Conservation (phyloP, 208 protist genomes). For the Wallacemonas sp. region DNA sequence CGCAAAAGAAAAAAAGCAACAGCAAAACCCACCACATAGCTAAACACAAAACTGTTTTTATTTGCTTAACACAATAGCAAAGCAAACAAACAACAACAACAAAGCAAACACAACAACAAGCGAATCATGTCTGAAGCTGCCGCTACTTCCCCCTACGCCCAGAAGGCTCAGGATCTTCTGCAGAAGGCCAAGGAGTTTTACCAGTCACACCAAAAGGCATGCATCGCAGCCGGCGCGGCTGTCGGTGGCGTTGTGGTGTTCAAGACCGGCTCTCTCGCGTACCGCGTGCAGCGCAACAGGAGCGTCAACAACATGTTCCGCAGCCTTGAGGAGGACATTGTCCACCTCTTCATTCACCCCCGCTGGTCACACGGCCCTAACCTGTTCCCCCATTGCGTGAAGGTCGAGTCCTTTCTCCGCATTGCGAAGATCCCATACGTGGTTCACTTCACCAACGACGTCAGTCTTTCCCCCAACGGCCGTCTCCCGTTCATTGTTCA, state of each 20-base stretch:
- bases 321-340: constrained; percentile 45
- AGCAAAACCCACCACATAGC: background rate
- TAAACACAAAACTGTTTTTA: constrained; percentile 9
- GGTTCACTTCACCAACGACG: constrained; percentile 67
- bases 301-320: constrained; percentile 35
- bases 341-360: constrained; percentile 68
- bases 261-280: constrained; percentile 28
- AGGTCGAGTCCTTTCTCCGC: constrained; percentile 72
- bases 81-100: background rate
- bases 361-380: constrained; percentile 77
- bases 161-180: constrained; percentile 10
- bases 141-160: background rate
- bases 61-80: background rate
- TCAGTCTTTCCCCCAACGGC: constrained; percentile 49
- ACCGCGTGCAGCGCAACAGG: constrained; percentile 20
- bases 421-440: constrained; percentile 72
- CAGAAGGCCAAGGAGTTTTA: constrained; percentile 36
- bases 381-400: constrained; percentile 64
- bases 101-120: background rate
- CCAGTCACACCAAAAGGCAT: constrained; percentile 26
- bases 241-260: constrained; percentile 29
- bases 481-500: constrained; percentile 66
- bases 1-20: constrained; percentile 5
- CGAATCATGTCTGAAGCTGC: constrained; percentile 8
- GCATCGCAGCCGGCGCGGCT: constrained; percentile 27